Percentiles rank a stretch among this genome's conserved stretches.
phyloP scores from a whole-genome alignment of 208 protist genomes.

The Tritrichomonas musculus region DNA sequence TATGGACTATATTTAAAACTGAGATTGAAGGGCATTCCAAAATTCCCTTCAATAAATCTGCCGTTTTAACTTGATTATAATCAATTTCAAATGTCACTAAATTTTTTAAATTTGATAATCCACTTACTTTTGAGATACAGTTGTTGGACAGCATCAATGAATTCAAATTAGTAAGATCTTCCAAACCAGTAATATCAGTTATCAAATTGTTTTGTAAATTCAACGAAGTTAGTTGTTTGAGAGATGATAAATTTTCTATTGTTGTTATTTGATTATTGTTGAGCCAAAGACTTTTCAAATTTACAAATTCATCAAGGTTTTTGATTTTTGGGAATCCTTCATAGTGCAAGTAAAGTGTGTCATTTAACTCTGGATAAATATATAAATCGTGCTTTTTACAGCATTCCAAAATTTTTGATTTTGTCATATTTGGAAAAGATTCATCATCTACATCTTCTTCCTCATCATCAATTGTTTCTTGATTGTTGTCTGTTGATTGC shows the following conservation, averaged over 20 bases:
- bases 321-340: slow-evolving; percentile 65
- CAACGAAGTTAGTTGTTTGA: slow-evolving; percentile 61
- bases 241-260: slow-evolving; percentile 62
- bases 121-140: slow-evolving; percentile 54
- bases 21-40: slow-evolving; percentile 60
- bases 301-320: slow-evolving; percentile 64
- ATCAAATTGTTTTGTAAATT: slow-evolving; percentile 79
- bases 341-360: slow-evolving; percentile 78
- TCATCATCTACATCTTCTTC: neutral
- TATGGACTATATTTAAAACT: slow-evolving; percentile 76
- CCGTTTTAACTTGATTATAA: slow-evolving; percentile 58
- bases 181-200: slow-evolving; percentile 52
- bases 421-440: neutral
- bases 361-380: slow-evolving; percentile 73
- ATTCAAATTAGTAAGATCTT: slow-evolving; percentile 60
- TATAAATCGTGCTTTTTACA: neutral
- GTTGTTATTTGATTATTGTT: slow-evolving; percentile 70
- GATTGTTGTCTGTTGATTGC: too few species aligned
- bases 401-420: neutral
- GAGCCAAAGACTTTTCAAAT: slow-evolving; percentile 71
- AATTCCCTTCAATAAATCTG: slow-evolving; percentile 59
- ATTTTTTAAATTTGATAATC: slow-evolving; percentile 44
- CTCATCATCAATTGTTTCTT: too few species aligned
- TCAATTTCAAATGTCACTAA: slow-evolving; percentile 59
- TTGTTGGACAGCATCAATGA: slow-evolving; percentile 68